Conservation (phyloP, 768 basidiomycete genomes). For the Hysterangium stoloniferum region DNA sequence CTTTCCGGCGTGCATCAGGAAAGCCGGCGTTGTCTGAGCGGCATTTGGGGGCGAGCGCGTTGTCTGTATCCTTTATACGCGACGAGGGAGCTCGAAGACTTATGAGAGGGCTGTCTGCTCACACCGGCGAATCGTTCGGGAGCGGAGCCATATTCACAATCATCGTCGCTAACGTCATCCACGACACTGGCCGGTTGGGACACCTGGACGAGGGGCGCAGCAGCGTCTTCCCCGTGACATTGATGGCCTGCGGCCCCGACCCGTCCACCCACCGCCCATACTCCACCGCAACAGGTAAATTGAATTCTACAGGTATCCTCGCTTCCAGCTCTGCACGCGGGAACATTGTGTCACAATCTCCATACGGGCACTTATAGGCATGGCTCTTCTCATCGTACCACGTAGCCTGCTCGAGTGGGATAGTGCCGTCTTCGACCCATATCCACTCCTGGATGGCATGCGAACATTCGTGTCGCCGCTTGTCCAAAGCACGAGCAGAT, state of each 20-base stretch:
- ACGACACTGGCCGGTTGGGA: not conserved
- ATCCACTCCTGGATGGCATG: conserved; percentile 10
- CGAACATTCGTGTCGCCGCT: not conserved
- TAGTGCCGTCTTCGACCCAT: conserved; percentile 5
- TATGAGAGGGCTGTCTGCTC: conserved; percentile 10
- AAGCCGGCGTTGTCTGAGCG: conserved; percentile 67
- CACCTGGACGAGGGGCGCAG: conserved; percentile 18
- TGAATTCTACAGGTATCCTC: too few species aligned
- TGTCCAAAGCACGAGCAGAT: conserved; percentile 1
- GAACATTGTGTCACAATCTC: conserved; percentile 5
- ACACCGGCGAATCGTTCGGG: conserved; percentile 17
- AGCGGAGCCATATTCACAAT: conserved; percentile 31
- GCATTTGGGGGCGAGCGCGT: conserved; percentile 50
- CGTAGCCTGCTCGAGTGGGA: not conserved
- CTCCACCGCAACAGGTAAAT: conserved; percentile 81
- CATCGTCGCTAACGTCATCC: conserved; percentile 16
- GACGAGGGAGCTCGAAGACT: not conserved
- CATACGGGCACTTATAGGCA: conserved; percentile 2
- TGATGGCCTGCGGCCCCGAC: conserved; percentile 39
- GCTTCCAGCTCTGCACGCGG: too few species aligned
- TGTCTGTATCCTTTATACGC: conserved; percentile 18
- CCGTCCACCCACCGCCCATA: conserved; percentile 76
- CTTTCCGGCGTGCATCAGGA: conserved; percentile 38
- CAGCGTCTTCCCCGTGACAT: conserved; percentile 37
- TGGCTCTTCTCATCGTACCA: conserved; percentile 2